Evolutionary conservation across 2,329 filamentous ascomycete genomes (phyloP).

Genomic region (Grosmannia serpens): DNA sequence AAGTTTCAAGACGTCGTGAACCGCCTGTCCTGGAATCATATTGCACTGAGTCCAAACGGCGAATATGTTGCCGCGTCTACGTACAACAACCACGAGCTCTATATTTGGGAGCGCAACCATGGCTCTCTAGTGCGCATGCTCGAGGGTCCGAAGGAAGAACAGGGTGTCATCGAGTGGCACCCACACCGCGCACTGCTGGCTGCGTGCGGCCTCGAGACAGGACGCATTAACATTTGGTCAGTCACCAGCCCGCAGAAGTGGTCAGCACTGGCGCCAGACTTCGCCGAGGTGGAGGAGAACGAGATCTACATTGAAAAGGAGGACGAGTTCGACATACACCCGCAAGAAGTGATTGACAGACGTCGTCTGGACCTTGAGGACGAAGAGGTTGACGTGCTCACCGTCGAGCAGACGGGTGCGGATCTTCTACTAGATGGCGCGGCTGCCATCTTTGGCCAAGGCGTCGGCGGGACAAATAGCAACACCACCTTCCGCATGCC

Average conservation of each 20-base stretch:
- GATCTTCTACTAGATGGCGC: slow-evolving; percentile 31
- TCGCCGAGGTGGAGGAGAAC: slow-evolving; percentile 95
- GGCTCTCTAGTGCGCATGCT: slow-evolving; percentile 94
- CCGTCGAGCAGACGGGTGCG: slow-evolving; percentile 54
- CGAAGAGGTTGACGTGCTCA: slow-evolving; percentile 84
- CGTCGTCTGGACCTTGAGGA: slow-evolving; percentile 83
- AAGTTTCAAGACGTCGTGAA: slow-evolving; percentile 99
- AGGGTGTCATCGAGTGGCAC: slow-evolving; percentile 96
- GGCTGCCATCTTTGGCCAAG: neutral
- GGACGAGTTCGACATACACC: slow-evolving; percentile 97
- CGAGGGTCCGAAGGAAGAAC: slow-evolving; percentile 91
- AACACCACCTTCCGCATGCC: slow-evolving; percentile 67
- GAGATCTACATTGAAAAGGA: slow-evolving; percentile 92
- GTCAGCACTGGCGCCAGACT: slow-evolving; percentile 94
- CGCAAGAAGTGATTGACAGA: slow-evolving; percentile 87
- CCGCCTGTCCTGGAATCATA: slow-evolving; percentile 89
- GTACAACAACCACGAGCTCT: slow-evolving; percentile 97
- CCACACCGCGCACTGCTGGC: slow-evolving; percentile 77
- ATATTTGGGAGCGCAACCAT: slow-evolving; percentile 92
- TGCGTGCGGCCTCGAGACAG: slow-evolving; percentile 85
- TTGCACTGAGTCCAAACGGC: slow-evolving; percentile 84
- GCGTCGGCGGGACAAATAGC: neutral
- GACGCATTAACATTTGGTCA: slow-evolving; percentile 91
- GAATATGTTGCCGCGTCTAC: slow-evolving; percentile 96
- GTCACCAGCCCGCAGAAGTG: slow-evolving; percentile 92